These are phyloP conservation scores for Candida anglica DNA, from an alignment of 805 yeast genomes.

Conservation along the genomic window DNA sequence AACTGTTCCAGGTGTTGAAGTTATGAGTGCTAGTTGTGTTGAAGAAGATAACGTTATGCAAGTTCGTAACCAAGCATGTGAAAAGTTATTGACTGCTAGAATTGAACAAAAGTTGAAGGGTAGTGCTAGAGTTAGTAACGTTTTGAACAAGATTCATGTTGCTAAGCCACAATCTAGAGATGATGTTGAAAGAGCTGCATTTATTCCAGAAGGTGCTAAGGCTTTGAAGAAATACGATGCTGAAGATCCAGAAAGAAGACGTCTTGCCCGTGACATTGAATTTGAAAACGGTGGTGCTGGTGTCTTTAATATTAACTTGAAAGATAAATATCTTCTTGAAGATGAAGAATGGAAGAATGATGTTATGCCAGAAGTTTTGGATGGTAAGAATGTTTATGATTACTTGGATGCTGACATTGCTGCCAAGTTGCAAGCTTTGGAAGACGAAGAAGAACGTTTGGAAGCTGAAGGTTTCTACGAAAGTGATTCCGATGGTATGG, in stretches of 20 bases:
- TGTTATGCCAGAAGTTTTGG: conserved; percentile 92
- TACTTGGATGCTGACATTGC: conserved; percentile 95
- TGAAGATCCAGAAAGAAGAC: conserved; percentile 78
- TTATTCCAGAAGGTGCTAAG: conserved; percentile 75
- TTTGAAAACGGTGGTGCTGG: conserved; percentile 98
- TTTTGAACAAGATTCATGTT: conserved; percentile 92
- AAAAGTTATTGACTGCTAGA: conserved; percentile 89
- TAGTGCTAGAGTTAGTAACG: conserved; percentile 80
- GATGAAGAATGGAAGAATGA: conserved; percentile 98
- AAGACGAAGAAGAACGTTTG: conserved; percentile 93
- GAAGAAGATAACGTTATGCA: conserved; percentile 93
- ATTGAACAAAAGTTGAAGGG: conserved; percentile 96
- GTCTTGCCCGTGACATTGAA: conserved; percentile 83
- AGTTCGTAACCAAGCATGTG: conserved; percentile 96
- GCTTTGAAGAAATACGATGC: conserved; percentile 64
- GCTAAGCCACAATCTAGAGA: conserved; percentile 88
- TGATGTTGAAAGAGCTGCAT: conserved; percentile 73
- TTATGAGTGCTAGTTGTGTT: conserved; percentile 89
- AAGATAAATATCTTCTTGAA: conserved; percentile 87
- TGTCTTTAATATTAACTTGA: conserved; percentile 89
- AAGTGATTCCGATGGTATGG: conserved; percentile 68
- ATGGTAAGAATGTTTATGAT: conserved; percentile 96
- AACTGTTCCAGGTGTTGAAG: conserved; percentile 77
- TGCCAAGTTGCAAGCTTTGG: conserved; percentile 88
- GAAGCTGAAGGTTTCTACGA: conserved; percentile 95